Percentiles rank a stretch among this genome's conserved stretches.
phyloP scores from a whole-genome alignment of 441 rosid genomes.

The Gossypium laxum region DNA sequence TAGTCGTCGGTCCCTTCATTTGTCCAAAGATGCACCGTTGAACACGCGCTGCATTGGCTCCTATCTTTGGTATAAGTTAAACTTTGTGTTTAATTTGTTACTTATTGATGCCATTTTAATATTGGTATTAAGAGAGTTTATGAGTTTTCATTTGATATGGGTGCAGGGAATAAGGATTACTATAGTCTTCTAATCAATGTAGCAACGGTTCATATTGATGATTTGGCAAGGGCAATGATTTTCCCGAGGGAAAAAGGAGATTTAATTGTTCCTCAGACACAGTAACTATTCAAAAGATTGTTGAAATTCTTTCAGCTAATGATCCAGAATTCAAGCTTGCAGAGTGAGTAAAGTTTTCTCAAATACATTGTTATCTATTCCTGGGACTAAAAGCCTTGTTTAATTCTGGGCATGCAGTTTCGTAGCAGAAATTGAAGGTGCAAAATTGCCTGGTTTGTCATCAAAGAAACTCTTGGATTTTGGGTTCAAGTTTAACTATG shows the following conservation, averaged over 20 bases:
- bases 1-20: conserved; percentile 32
- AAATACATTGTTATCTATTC: background rate
- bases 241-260: conserved; percentile 11
- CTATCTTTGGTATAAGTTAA: conserved; percentile 22
- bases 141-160: background rate
- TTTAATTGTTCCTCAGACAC: background rate
- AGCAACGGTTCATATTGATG: conserved; percentile 38
- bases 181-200: conserved; percentile 18
- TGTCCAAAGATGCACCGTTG: conserved; percentile 28
- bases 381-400: background rate
- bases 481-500: conserved; percentile 20
- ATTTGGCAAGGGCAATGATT: conserved; percentile 30
- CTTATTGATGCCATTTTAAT: background rate
- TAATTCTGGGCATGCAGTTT: background rate
- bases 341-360: background rate
- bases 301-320: background rate
- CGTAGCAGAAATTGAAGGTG: background rate
- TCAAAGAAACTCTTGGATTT: conserved; percentile 21
- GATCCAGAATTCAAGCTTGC: background rate
- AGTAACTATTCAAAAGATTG: background rate
- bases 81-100: background rate
- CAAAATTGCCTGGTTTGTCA: background rate
- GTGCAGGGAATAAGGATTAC: conserved; percentile 6
- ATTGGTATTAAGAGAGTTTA: background rate
- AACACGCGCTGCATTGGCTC: conserved; percentile 19